Evolutionary conservation across 495 filamentous ascomycete species (phyloP), one percentile per base, ranked within the genome.

Genomic region (Penicillium canariense): DNA sequence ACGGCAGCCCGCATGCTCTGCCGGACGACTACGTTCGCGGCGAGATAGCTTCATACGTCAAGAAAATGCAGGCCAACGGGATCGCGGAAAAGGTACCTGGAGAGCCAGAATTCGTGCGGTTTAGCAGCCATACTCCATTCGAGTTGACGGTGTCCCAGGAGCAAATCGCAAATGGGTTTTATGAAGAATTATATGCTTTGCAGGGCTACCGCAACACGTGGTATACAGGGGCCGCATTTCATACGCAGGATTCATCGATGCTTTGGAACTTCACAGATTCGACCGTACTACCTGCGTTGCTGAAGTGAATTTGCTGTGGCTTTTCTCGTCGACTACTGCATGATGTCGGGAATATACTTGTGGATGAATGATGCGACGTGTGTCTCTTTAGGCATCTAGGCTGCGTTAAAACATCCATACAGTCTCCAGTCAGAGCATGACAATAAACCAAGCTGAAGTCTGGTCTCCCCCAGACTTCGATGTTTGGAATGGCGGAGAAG

Each of bases 121-220:
- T 62, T 20, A 51, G 49, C 1, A 63, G 53, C 27, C 71, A 74
- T 56, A 60, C 62, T 28, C 75, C 73, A 5, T 66, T 62, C 26
- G 39, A 64, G 18, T 22, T 73, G 51, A 55, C 47, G 1, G 69
- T 72, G 1, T 43, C 62, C 2, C 17, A 52, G 0, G 60, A 66
- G 3, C 38, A 58, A 0, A 71, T 78, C 35, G 40, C 30, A 10
- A 43, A 55, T 26, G 72, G 75, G 0, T 78, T 74, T 46, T 78
- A 76, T 52, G 44, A 58, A 7, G 50, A 66, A 22, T 38, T 76
- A 17, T 72, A 69, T 59, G 62, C 56, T 0, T 54, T 76, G 51
- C 73, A 78, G 53, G 75, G 75, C 0, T 28, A 59, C 31, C 48
- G 54, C 35, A 63, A 55, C 27, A 75, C 73, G 0, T 77, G 62